Percentiles rank a stretch among this genome's conserved stretches.
phyloP scores from a whole-genome alignment of 2,329 filamentous ascomycete species.

The Bipolaris sorokiniana region DNA sequence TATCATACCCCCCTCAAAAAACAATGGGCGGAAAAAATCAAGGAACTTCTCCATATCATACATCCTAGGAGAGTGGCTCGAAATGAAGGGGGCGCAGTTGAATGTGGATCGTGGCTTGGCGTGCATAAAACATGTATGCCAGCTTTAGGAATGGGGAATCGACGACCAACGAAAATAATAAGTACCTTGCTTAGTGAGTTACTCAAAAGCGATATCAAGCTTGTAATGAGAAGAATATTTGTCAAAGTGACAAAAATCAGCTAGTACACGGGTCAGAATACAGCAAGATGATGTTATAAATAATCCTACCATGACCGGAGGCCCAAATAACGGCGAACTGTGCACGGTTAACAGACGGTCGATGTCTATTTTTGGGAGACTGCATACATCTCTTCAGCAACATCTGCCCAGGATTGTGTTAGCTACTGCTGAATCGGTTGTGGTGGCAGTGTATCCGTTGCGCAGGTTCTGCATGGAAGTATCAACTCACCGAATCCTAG shows the following conservation, averaged over 20 bases:
- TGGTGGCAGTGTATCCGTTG: conserved; percentile 14
- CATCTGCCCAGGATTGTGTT: conserved; percentile 45
- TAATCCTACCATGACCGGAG: conserved; percentile 57
- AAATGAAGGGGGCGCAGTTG: conserved; percentile 30
- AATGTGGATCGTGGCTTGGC: conserved; percentile 23
- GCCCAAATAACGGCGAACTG: conserved; percentile 59
- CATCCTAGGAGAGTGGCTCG: conserved; percentile 10
- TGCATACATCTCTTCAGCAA: conserved; percentile 54
- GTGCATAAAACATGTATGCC: conserved; percentile 25
- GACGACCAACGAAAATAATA: conserved; percentile 28
- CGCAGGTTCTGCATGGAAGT: not conserved
- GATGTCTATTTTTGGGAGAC: not conserved
- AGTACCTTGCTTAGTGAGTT: conserved; percentile 71
- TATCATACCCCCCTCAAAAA: conserved; percentile 7
- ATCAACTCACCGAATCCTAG: conserved; percentile 69
- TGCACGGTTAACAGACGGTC: conserved; percentile 19
- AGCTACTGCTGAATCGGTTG: conserved; percentile 33
- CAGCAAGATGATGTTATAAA: conserved; percentile 15
- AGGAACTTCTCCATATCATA: not conserved
- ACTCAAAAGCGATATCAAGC: conserved; percentile 76
- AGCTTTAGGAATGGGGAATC: conserved; percentile 12
- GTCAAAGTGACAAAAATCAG: conserved; percentile 78
- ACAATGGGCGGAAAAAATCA: conserved; percentile 6
- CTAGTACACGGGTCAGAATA: conserved; percentile 45
- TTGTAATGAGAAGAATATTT: conserved; percentile 79